These are phyloP conservation scores for Pyrenophora graminea DNA, from an alignment of 2,329 filamentous ascomycete species.

Conservation along the genomic window DNA sequence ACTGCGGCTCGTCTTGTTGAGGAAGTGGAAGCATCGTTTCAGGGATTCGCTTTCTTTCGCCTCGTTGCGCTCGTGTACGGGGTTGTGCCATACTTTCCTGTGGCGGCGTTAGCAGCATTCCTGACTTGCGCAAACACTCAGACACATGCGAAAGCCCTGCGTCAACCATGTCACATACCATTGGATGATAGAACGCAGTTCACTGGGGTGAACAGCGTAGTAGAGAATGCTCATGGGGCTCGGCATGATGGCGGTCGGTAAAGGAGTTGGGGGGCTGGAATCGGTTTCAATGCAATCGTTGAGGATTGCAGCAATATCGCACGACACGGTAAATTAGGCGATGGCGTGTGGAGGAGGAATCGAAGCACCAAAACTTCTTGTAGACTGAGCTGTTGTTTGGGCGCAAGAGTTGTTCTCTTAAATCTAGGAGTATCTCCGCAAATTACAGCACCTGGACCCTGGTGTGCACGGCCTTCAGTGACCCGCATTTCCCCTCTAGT, in stretches of 20 bases:
- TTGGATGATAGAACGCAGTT: constrained; percentile 84
- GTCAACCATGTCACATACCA: constrained; percentile 62
- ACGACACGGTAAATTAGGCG: constrained; percentile 11
- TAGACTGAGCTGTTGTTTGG: not conserved
- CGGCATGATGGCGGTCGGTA: constrained; percentile 36
- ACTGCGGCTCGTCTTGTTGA: constrained; percentile 87
- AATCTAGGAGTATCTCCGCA: constrained; percentile 11
- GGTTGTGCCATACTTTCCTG: constrained; percentile 96
- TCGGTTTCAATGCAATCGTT: constrained; percentile 8
- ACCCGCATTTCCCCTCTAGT: constrained; percentile 10
- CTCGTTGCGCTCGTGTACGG: constrained; percentile 81
- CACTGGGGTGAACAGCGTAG: constrained; percentile 72
- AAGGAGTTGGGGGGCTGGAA: constrained; percentile 16
- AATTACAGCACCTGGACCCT: constrained; percentile 14
- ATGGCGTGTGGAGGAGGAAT: not conserved
- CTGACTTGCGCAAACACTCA: not conserved
- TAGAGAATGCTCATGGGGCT: constrained; percentile 63
- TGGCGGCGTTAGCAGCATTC: constrained; percentile 13
- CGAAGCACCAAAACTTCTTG: not conserved
- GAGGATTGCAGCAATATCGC: constrained; percentile 4
- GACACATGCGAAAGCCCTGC: not conserved
- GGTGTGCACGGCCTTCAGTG: constrained; percentile 9
- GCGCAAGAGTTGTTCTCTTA: constrained; percentile 3
- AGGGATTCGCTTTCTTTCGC: constrained; percentile 74
- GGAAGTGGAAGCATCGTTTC: constrained; percentile 81